A percentile compares a stretch with the other conserved stretches of the same genome.
Evolutionary conservation across 1,284 basidiomycete species (phyloP).

Genomic region (Cryptococcus sp.): DNA sequence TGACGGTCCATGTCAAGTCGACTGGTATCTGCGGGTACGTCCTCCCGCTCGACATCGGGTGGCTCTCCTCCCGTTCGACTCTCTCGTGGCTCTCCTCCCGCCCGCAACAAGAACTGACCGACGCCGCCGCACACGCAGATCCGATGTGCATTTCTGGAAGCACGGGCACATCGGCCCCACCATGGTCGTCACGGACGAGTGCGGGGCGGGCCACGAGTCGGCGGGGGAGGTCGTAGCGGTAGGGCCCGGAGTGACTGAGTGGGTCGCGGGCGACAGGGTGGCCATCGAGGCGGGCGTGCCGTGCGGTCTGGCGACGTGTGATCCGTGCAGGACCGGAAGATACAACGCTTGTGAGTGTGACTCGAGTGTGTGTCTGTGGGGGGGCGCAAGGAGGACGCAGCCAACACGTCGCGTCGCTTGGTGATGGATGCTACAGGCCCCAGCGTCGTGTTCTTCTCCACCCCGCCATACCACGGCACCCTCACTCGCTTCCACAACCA

Average conservation of each 20-base stretch:
- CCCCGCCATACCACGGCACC: constrained; percentile 54
- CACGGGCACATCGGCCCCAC: constrained; percentile 52
- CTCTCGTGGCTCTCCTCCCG: background rate
- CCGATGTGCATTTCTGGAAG: constrained; percentile 56
- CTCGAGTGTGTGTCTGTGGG: too few species aligned
- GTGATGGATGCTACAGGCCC: constrained; percentile 35
- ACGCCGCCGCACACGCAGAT: constrained; percentile 27
- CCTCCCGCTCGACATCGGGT: too few species aligned
- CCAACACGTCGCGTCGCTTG: background rate
- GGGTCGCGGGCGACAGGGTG: constrained; percentile 51
- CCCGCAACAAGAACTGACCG: too few species aligned
- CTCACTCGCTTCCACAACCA: constrained; percentile 55
- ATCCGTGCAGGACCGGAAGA: constrained; percentile 53
- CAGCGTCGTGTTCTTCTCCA: constrained; percentile 53
- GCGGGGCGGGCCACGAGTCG: constrained; percentile 51
- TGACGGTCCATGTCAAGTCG: constrained; percentile 49
- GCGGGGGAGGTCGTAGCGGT: constrained; percentile 53
- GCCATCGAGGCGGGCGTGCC: constrained; percentile 57
- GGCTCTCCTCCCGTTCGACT: background rate
- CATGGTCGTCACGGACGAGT: constrained; percentile 49
- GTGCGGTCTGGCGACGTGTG: constrained; percentile 53
- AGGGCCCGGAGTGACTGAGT: constrained; percentile 48
- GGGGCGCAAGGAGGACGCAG: too few species aligned
- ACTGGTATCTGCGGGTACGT: constrained; percentile 54
- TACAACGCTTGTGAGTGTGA: constrained; percentile 54